Conservation (phyloP, 306 rosid genomes). For the Medicago ruthenica region DNA sequence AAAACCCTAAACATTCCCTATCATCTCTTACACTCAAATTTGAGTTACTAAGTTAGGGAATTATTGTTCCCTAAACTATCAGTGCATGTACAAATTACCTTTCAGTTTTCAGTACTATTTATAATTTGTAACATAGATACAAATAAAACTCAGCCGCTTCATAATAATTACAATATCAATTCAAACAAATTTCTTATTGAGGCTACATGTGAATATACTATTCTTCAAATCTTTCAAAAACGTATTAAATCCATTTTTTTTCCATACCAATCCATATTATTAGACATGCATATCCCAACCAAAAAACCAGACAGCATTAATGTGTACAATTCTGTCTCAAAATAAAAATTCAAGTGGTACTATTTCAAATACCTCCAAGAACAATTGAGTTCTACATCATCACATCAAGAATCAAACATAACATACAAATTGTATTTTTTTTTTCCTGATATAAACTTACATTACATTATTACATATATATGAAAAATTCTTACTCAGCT, state of each 20-base stretch:
- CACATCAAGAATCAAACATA: slow-evolving; percentile 44
- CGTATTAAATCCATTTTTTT: too few species aligned
- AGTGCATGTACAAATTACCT: too few species aligned
- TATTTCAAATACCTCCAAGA: slow-evolving; percentile 34
- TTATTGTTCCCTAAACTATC: too few species aligned
- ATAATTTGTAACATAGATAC: not conserved
- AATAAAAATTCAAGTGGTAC: slow-evolving; percentile 33
- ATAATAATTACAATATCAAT: not conserved
- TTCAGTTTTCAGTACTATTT: not conserved
- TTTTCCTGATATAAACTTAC: slow-evolving; percentile 1
- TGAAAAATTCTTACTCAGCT: slow-evolving; percentile 46
- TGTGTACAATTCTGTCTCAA: slow-evolving; percentile 28
- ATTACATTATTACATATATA: slow-evolving; percentile 22
- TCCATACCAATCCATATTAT: not conserved
- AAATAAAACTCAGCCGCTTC: slow-evolving; percentile 1
- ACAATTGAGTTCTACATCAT: slow-evolving; percentile 38
- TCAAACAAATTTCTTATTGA: not conserved
- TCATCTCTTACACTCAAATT: too few species aligned
- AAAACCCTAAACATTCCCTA: too few species aligned
- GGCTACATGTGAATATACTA: not conserved
- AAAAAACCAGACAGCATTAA: slow-evolving; percentile 28
- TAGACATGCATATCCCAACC: not conserved
- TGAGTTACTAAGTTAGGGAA: too few species aligned
- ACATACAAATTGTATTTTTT: slow-evolving; percentile 26
- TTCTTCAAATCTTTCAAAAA: slow-evolving; percentile 10